Base-by-base conservation (phyloP, 208 protist species). In the Acanthamoeba castellanii region DNA sequence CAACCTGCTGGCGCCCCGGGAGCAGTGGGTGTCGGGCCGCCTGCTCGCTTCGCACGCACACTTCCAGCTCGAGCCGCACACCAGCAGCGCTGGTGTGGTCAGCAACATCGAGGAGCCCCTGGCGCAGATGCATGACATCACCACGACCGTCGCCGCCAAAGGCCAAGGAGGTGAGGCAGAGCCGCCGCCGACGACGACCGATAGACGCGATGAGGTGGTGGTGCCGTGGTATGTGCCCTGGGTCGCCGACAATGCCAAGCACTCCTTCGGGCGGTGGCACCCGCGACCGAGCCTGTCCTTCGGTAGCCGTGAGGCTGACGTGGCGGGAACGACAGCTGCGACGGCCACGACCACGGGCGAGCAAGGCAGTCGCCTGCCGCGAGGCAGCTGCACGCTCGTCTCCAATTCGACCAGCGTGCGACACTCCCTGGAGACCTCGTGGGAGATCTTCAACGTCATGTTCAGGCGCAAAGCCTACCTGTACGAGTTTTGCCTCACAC, bases 341-440 rank as follows among this genome's bases (percentile, higher is more conserved):
- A 70, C 5, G 20, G 27, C 20, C 27, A 25, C n/a, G 59, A 25
- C n/a, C 61, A 32, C 18, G 27, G n/a, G 61, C 27, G 61, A 14
- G 27, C 2, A 14, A 25, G 59, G n/a, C 6, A 14, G 59, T 3
- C 6, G 59, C 5, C 61, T 70, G 61, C 61, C 61, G n/a, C 61
- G 61, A 14, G 61, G 61, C 61, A 70, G 61, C 27, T 22, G 25
- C 61, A 70, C 61, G 27, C 61, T 70, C n/a, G 61, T 70, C 27
- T 32, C 61, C 61, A 70, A 70, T 22, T 70, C 61, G 61, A 70
- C 61, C 61, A 70, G 61, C 61, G 61, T 70, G 61, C 61, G 61
- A 7, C 61, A 70, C 61, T 27, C 61, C 20, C 27, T 70, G 20
- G 61, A 32, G n/a, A 14, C 61, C 11, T 70, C 61, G 61, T 32